These are phyloP conservation scores for Tolypocladium guangdongense DNA, from an alignment of 2,329 filamentous ascomycete species.

Conservation along the genomic window DNA sequence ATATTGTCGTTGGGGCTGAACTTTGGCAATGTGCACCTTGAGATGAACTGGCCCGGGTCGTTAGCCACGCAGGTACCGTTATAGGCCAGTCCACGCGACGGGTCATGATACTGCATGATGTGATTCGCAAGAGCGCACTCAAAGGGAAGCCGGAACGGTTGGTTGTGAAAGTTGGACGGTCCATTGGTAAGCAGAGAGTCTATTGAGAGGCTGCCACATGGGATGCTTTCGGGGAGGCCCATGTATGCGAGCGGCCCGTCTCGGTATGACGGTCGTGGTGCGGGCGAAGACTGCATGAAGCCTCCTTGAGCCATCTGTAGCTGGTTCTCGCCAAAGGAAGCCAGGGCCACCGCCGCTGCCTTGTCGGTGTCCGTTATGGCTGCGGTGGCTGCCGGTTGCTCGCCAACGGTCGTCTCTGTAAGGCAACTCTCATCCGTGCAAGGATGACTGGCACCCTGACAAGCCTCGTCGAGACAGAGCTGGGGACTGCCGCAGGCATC, in stretches of 20 bases:
- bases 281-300: slow-evolving; percentile 5
- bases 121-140: slow-evolving; percentile 16
- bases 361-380: slow-evolving; percentile 12
- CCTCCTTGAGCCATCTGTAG: slow-evolving; percentile 4
- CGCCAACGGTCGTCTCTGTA: slow-evolving; percentile 8
- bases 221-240: slow-evolving; percentile 6
- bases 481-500: slow-evolving; percentile 19
- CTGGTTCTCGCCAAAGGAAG: slow-evolving; percentile 17
- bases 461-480: slow-evolving; percentile 18
- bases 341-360: slow-evolving; percentile 17
- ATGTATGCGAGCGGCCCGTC: slow-evolving; percentile 3
- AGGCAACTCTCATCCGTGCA: slow-evolving; percentile 25
- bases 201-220: slow-evolving; percentile 12
- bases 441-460: slow-evolving; percentile 21
- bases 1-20: slow-evolving; percentile 5
- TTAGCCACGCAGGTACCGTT: slow-evolving; percentile 16
- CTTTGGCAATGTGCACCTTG: slow-evolving; percentile 17
- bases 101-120: slow-evolving; percentile 19
- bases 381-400: background rate
- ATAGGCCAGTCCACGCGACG: slow-evolving; percentile 10
- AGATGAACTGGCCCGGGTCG: slow-evolving; percentile 12
- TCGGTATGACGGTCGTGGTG: slow-evolving; percentile 1
- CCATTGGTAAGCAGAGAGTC: slow-evolving; percentile 6
- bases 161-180: slow-evolving; percentile 3
- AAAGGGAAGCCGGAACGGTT: slow-evolving; percentile 9